These are phyloP conservation scores for Diutina catenulata DNA, from an alignment of 1,139 yeast species.

Conservation along the genomic window DNA sequence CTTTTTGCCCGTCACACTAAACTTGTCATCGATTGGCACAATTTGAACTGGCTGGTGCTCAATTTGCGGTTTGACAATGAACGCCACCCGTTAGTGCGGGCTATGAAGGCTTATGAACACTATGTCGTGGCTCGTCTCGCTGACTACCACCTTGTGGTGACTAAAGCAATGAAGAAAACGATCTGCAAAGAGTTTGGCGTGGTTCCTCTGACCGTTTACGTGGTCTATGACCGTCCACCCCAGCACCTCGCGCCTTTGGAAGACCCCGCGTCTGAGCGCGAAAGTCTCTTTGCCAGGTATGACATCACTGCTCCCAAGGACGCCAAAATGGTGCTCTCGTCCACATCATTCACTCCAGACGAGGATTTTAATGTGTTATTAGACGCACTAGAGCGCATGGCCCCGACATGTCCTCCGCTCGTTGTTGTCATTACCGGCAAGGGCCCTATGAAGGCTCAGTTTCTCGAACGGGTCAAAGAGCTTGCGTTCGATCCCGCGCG, in stretches of 20 bases:
- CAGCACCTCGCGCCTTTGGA: constrained; percentile 45
- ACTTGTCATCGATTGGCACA: constrained; percentile 92
- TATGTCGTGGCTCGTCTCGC: constrained; percentile 45
- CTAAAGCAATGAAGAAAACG: constrained; percentile 57
- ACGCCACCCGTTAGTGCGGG: constrained; percentile 49
- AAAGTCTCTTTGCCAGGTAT: constrained; percentile 20
- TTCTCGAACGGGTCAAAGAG: constrained; percentile 32
- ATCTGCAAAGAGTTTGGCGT: constrained; percentile 45
- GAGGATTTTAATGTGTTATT: constrained; percentile 71
- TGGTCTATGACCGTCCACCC: constrained; percentile 70
- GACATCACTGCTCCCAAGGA: constrained; percentile 16
- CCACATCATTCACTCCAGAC: constrained; percentile 94
- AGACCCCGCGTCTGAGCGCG: constrained; percentile 9
- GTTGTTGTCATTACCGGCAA: constrained; percentile 81
- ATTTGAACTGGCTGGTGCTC: constrained; percentile 76
- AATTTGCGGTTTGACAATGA: constrained; percentile 47
- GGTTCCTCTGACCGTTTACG: constrained; percentile 20
- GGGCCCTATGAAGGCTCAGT: constrained; percentile 63
- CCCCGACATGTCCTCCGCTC: constrained; percentile 31
- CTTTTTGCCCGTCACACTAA: constrained; percentile 46
- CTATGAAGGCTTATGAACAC: constrained; percentile 47
- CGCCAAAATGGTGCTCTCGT: constrained; percentile 61
- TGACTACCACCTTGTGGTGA: constrained; percentile 69
- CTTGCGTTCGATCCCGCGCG: constrained; percentile 28
- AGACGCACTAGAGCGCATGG: constrained; percentile 49